Conservation (phyloP, 257 asterid genomes). For the Leptodermis oblonga region DNA sequence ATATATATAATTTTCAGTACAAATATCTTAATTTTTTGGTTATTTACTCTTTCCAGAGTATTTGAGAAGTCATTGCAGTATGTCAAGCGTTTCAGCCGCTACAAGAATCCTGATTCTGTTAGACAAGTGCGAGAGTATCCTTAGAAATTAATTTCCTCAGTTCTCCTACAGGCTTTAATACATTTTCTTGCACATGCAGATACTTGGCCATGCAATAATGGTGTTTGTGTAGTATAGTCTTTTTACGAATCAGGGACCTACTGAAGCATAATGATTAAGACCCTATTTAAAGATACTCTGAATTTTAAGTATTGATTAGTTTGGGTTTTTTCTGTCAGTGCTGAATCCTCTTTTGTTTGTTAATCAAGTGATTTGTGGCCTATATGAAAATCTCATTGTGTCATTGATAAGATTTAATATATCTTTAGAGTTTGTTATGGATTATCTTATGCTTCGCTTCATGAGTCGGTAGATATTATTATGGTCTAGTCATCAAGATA, state of each 20-base stretch:
- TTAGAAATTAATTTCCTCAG: conserved; percentile 28
- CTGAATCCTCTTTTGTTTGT: not conserved
- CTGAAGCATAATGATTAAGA: not conserved
- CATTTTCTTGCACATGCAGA: conserved; percentile 17
- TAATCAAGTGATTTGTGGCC: not conserved
- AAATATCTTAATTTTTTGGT: not conserved
- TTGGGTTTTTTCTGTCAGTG: not conserved
- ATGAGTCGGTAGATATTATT: not conserved
- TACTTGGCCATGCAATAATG: not conserved
- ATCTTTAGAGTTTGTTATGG: not conserved
- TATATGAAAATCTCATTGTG: not conserved
- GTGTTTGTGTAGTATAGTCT: not conserved
- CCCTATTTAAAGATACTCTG: not conserved
- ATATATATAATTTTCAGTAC: not conserved
- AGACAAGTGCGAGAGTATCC: conserved; percentile 99
- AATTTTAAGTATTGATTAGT: not conserved
- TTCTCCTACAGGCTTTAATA: not conserved
- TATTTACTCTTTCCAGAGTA: conserved; percentile 45
- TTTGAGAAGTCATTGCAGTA: conserved; percentile 95
- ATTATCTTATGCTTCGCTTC: not conserved
- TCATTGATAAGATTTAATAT: not conserved
- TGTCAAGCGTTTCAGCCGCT: conserved; percentile 96
- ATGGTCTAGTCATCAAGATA: not conserved
- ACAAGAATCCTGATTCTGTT: conserved; percentile 94
- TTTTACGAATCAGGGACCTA: not conserved